phyloP scores from a whole-genome alignment of 2,329 filamentous ascomycete genomes.

The Trichophyton verrucosum region DNA sequence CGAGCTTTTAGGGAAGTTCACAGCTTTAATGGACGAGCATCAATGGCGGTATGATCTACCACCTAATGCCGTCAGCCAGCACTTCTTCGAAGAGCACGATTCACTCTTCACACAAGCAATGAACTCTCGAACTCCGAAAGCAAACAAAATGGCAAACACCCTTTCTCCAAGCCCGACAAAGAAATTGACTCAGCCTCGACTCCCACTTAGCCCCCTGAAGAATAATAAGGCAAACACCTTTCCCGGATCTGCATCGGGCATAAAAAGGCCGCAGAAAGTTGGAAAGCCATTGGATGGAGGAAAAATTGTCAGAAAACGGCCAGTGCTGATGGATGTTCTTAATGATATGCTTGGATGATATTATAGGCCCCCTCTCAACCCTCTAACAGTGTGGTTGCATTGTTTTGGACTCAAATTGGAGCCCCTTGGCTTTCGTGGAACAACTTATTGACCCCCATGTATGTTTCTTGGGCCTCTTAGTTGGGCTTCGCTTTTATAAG shows the following conservation, averaged over 20 bases:
- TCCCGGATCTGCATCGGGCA: conserved; percentile 20
- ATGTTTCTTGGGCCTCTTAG: background rate
- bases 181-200: conserved; percentile 18
- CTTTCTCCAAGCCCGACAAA: conserved; percentile 23
- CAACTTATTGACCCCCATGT: background rate
- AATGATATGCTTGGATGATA: conserved; percentile 45
- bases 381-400: conserved; percentile 2
- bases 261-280: conserved; percentile 45
- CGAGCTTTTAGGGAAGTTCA: conserved; percentile 64
- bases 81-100: conserved; percentile 48
- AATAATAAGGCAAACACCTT: conserved; percentile 16
- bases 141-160: conserved; percentile 5
- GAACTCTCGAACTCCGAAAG: background rate
- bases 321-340: conserved; percentile 62
- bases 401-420: conserved; percentile 3
- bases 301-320: conserved; percentile 51
- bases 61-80: conserved; percentile 49
- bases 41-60: conserved; percentile 72
- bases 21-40: conserved; percentile 61
- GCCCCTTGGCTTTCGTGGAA: conserved; percentile 3
- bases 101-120: conserved; percentile 1
- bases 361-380: background rate
- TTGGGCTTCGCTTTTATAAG: background rate
- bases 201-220: conserved; percentile 23
- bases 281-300: conserved; percentile 39